Conservation (phyloP, 768 basidiomycete genomes). For the Lentinula raphanica region DNA sequence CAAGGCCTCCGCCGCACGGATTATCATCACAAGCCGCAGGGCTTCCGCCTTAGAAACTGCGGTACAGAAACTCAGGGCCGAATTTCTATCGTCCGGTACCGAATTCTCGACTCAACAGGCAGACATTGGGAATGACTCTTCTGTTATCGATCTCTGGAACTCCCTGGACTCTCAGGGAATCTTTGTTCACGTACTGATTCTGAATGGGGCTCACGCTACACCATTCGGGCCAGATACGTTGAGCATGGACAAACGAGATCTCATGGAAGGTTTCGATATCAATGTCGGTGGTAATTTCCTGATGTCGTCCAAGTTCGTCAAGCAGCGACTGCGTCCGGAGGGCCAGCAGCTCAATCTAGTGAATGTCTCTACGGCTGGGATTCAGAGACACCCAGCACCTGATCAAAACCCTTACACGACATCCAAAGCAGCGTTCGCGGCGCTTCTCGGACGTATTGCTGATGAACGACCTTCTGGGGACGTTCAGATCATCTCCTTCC, state of each 20-base stretch:
- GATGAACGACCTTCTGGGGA: not conserved
- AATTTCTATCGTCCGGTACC: not conserved
- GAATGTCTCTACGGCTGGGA: not conserved
- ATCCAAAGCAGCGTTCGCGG: not conserved
- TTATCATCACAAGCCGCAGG: not conserved
- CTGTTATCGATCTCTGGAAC: not conserved
- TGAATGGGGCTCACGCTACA: not conserved
- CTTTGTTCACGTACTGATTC: not conserved
- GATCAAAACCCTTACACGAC: not conserved
- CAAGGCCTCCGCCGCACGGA: not conserved
- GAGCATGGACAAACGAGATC: not conserved
- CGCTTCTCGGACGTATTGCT: conserved; percentile 1
- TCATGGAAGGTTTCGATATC: not conserved
- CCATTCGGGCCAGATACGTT: not conserved
- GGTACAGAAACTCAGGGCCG: not conserved
- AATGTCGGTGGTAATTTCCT: conserved; percentile 1
- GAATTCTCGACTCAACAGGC: not conserved
- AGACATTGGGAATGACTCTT: not conserved
- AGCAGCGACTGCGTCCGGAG: not conserved
- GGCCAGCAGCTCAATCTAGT: conserved; percentile 1
- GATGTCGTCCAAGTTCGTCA: not conserved
- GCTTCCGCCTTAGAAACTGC: not conserved
- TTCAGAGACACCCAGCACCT: not conserved
- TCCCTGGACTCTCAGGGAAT: not conserved
- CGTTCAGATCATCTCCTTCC: conserved; percentile 1